Base-by-base conservation (phyloP, 148 eudicot genomes). In the Vaccinium vitisidaea region DNA sequence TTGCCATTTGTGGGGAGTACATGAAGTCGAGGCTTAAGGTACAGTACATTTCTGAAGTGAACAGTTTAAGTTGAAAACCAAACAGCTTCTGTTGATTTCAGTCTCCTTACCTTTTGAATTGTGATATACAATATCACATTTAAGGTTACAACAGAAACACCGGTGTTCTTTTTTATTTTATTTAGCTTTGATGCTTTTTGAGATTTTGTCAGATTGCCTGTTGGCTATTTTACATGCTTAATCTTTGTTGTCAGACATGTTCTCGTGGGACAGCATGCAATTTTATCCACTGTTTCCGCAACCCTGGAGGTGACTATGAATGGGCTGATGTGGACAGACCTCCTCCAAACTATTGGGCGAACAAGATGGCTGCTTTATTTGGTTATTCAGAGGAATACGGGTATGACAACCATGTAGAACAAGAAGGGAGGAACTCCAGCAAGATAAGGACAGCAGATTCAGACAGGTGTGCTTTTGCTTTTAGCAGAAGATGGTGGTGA, bases 281-380 rank as follows among this genome's bases (percentile, higher is more conserved):
- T 83, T 96, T 96, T 75, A 93, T 94, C 71, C 98, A 96, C 83
- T 96, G 97, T 88, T 96, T 96, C 84, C 92, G 88, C 70, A 96
- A 96, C 90, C 99, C 99, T 80, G 97, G 95, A 75, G 98, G 98
- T 79, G 98, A 96, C 77, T 96, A 96, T 90, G 98, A 94, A 91
- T 96, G 98, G 99, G 98, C 98, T 77, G 99, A 94, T 88, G 90
- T 91, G 95, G 98, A 95, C 88, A 95, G 91, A 90, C 93, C 98
- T 55, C 92, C 98, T 48, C 98, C 98, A 14, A 92, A 90, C 32
- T 94, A 92, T 83, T 94, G 99, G 98, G 85, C 86, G 69, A 84
- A 83, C 56, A 89, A 91, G 89, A 95, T 96, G 99, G 90, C 79
- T 88, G 93, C 94, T 82, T 91, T 96, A 75, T 96, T 96, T 90